A percentile compares a stretch with the other conserved stretches of the same genome.
Evolutionary conservation across 108 stramenopile species (phyloP).

Genomic region (Cyclotella baltica): DNA sequence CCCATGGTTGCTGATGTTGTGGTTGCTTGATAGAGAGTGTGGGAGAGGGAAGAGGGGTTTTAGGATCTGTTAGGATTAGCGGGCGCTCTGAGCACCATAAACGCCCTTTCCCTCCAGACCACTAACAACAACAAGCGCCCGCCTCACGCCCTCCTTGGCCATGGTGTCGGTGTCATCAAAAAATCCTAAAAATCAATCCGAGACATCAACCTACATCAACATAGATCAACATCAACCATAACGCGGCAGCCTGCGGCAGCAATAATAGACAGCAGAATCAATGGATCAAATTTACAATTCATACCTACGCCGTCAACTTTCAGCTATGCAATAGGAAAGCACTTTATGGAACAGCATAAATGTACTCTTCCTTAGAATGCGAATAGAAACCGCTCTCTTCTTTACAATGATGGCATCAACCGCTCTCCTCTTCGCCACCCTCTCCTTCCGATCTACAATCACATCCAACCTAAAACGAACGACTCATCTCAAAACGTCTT

Average conservation of each 20-base stretch:
- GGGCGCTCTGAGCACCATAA: too few relatives aligned
- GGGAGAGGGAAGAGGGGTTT: too few relatives aligned
- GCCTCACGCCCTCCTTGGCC: neutral
- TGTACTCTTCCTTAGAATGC: neutral
- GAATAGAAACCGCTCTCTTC: neutral
- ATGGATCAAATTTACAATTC: too few relatives aligned
- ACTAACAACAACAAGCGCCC: neutral
- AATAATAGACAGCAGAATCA: too few relatives aligned
- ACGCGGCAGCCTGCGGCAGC: too few relatives aligned
- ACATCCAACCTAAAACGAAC: neutral
- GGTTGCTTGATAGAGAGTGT: neutral
- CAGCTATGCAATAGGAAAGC: too few relatives aligned
- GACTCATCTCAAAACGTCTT: constrained; percentile 7
- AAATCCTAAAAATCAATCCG: too few relatives aligned
- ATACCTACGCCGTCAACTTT: too few relatives aligned
- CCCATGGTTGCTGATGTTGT: neutral
- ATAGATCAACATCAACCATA: too few relatives aligned
- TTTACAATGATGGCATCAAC: constrained; percentile 8
- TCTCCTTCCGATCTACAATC: constrained; percentile 3
- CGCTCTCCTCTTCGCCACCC: constrained; percentile 4
- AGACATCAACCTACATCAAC: neutral
- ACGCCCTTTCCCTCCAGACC: neutral
- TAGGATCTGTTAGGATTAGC: neutral
- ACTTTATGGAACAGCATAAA: too few relatives aligned
- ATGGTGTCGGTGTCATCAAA: neutral